Evolutionary conservation across 192 early-diverging fungal genomes (phyloP).

Genomic region (Radiomyces spectabilis): DNA sequence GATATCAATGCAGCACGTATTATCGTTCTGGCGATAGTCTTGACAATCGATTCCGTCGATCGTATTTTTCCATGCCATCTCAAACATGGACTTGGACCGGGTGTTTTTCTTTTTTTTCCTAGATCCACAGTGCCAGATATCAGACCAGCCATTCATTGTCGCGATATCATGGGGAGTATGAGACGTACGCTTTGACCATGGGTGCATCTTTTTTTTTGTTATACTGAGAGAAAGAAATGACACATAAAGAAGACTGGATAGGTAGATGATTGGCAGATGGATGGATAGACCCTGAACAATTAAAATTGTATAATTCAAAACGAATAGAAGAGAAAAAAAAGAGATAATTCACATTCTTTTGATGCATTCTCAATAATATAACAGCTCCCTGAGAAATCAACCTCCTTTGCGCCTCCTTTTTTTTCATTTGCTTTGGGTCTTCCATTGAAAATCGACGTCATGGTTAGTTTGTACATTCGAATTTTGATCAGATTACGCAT

Average conservation of each 20-base stretch:
- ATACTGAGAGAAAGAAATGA: no score
- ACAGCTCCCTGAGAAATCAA: no score
- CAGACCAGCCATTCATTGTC: not conserved
- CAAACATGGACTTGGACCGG: not conserved
- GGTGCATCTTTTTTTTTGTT: not conserved
- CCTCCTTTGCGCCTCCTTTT: no score
- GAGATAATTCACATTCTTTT: no score
- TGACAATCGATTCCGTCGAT: not conserved
- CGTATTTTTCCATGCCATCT: not conserved
- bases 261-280: no score
- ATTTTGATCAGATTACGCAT: not conserved
- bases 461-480: not conserved
- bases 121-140: not conserved
- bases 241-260: no score
- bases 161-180: not conserved
- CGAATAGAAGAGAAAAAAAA: no score
- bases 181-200: not conserved
- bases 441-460: not conserved
- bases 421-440: not conserved
- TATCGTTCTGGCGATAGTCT: not conserved
- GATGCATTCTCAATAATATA: no score
- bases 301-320: no score
- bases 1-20: not conserved
- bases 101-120: not conserved
- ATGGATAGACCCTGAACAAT: no score